A percentile compares a stretch with the other conserved stretches of the same genome.
These are phyloP conservation scores for Blastobotrys apis DNA, from an alignment of 1,139 yeast genomes.

Conservation along the genomic window DNA sequence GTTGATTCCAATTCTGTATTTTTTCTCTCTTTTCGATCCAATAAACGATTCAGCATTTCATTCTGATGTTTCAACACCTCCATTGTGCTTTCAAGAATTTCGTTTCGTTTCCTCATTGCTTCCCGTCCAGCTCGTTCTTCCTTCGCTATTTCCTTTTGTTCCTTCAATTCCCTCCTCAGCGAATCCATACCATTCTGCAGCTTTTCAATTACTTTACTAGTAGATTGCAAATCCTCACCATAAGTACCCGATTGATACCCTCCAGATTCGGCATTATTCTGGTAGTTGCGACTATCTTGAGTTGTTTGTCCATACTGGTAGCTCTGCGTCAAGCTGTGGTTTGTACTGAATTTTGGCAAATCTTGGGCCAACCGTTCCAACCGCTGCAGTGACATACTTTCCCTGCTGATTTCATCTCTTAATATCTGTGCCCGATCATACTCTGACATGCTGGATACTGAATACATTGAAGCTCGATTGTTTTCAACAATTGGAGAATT, in stretches of 20 bases:
- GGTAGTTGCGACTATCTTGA: not conserved
- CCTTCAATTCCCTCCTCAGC: conserved; percentile 26
- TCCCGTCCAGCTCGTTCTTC: conserved; percentile 25
- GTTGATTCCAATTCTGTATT: conserved; percentile 25
- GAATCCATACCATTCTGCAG: conserved; percentile 28
- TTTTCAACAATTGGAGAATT: not conserved
- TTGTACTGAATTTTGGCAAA: conserved; percentile 13
- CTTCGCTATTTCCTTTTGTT: conserved; percentile 24
- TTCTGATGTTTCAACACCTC: conserved; percentile 30
- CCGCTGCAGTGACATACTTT: conserved; percentile 22
- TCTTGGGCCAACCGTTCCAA: conserved; percentile 25
- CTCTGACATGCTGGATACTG: conserved; percentile 15
- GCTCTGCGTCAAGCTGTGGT: too few species aligned
- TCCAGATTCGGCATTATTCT: not conserved
- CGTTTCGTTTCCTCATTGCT: conserved; percentile 26
- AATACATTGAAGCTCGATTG: conserved; percentile 11
- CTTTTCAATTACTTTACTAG: conserved; percentile 29
- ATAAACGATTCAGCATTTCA: conserved; percentile 26
- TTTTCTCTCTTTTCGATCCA: conserved; percentile 30
- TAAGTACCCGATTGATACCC: conserved; percentile 1
- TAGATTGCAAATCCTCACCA: conserved; percentile 16
- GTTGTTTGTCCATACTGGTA: not conserved
- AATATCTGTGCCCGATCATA: conserved; percentile 23
- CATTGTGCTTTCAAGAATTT: conserved; percentile 25
- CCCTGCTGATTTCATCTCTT: conserved; percentile 27